Percentiles rank a stretch among this genome's conserved stretches.
Evolutionary conservation across 495 filamentous ascomycete species (phyloP).

Genomic region (Ascobolus immersus): DNA sequence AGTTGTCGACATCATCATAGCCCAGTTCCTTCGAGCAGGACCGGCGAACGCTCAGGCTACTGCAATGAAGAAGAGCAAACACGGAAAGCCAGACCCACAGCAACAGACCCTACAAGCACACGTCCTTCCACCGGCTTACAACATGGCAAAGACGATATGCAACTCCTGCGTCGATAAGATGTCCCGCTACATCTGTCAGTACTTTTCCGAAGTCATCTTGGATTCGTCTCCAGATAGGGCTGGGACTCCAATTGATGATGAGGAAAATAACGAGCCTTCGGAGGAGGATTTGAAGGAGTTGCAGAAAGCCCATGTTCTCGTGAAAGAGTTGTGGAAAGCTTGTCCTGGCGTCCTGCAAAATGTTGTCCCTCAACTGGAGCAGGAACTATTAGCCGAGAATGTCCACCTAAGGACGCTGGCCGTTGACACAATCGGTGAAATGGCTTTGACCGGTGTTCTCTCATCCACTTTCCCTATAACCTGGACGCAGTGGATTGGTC

Average conservation of each 20-base stretch:
- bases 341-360: slow-evolving; percentile 72
- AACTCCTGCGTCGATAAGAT: slow-evolving; percentile 78
- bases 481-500: slow-evolving; percentile 27
- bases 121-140: slow-evolving; percentile 49
- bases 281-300: slow-evolving; percentile 71
- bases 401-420: slow-evolving; percentile 61
- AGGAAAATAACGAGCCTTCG: slow-evolving; percentile 34
- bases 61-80: slow-evolving; percentile 31
- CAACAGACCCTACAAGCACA: slow-evolving; percentile 35
- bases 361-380: slow-evolving; percentile 81
- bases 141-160: slow-evolving; percentile 86
- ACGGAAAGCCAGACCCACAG: slow-evolving; percentile 20
- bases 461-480: slow-evolving; percentile 10
- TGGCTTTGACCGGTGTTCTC: slow-evolving; percentile 19
- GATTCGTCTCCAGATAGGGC: slow-evolving; percentile 50
- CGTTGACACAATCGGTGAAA: slow-evolving; percentile 80
- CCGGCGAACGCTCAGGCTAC: slow-evolving; percentile 21
- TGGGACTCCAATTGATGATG: too few relatives aligned
- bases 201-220: slow-evolving; percentile 89
- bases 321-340: slow-evolving; percentile 84
- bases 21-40: slow-evolving; percentile 77
- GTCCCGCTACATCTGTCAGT: slow-evolving; percentile 77
- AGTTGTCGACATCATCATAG: slow-evolving; percentile 80
- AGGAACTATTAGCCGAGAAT: slow-evolving; percentile 75
- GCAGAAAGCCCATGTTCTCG: slow-evolving; percentile 62